phyloP scores from a whole-genome alignment of 2,329 filamentous ascomycete species.

The Ophiostoma piceae region DNA sequence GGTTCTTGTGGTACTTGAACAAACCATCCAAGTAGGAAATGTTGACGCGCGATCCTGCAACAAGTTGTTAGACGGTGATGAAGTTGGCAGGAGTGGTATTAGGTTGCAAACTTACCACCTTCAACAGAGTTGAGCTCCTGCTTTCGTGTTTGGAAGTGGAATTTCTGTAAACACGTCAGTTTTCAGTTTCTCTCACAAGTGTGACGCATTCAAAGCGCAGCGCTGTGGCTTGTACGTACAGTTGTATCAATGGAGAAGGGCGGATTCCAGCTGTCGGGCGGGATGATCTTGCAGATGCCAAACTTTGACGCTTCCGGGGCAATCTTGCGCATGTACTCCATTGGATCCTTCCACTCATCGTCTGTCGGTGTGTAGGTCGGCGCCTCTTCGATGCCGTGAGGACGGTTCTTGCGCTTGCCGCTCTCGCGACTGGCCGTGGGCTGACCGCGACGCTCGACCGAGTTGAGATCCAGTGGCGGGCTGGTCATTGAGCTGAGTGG shows the following conservation, averaged over 20 bases:
- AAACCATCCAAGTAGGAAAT: conserved; percentile 93
- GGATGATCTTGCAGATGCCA: conserved; percentile 93
- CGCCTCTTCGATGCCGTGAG: conserved; percentile 81
- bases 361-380: conserved; percentile 85
- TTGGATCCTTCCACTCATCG: conserved; percentile 91
- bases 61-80: conserved; percentile 24
- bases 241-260: conserved; percentile 95
- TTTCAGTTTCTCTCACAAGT: not conserved
- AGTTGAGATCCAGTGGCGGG: conserved; percentile 71
- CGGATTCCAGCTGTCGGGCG: conserved; percentile 89
- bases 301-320: conserved; percentile 77
- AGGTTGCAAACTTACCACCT: conserved; percentile 64
- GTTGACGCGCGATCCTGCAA: conserved; percentile 81
- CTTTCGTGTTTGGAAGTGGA: conserved; percentile 92
- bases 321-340: conserved; percentile 91
- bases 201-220: not conserved
- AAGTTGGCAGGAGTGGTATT: not conserved
- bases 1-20: conserved; percentile 93
- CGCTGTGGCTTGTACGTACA: conserved; percentile 49
- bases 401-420: conserved; percentile 69
- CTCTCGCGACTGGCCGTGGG: conserved; percentile 70
- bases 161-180: conserved; percentile 55
- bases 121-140: conserved; percentile 97
- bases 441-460: conserved; percentile 86
- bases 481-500: conserved; percentile 53